Conservation (phyloP, 257 asterid species). For the Anisodus tanguticus region DNA sequence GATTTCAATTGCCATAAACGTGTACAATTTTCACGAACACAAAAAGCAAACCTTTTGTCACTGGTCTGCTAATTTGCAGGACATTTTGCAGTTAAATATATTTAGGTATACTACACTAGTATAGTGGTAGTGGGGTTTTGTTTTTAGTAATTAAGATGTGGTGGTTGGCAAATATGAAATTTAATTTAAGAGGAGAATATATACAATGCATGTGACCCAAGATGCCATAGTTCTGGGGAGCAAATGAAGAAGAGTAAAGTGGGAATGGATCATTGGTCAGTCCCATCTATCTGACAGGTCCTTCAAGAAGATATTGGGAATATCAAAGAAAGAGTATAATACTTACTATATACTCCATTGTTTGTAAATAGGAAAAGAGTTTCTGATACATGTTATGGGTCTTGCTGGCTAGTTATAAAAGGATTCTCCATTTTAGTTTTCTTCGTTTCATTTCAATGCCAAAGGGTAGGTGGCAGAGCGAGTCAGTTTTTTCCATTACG, state of each 20-base stretch:
- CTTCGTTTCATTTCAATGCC: too few relatives aligned
- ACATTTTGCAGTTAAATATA: neutral
- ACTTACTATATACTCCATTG: neutral
- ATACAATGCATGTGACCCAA: conserved; percentile 52
- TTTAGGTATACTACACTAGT: conserved; percentile 38
- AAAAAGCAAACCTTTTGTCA: neutral
- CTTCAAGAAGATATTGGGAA: neutral
- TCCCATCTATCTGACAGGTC: conserved; percentile 42
- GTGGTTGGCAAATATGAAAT: neutral
- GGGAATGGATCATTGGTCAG: conserved; percentile 36
- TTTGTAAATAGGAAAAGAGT: too few relatives aligned
- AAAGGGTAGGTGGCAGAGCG: too few relatives aligned
- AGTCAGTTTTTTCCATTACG: too few relatives aligned
- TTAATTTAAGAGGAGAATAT: neutral
- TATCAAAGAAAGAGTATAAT: neutral
- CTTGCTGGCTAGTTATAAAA: too few relatives aligned
- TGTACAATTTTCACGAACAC: neutral
- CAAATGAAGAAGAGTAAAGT: conserved; percentile 42
- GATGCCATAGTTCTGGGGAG: conserved; percentile 56
- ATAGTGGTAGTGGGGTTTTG: neutral
- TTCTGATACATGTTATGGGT: too few relatives aligned
- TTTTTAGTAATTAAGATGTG: neutral
- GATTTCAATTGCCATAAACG: neutral
- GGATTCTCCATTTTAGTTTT: too few relatives aligned
- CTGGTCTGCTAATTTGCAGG: conserved; percentile 26